Conservation (phyloP, 495 filamentous ascomycete species). For the Xeromyces bisporus region DNA sequence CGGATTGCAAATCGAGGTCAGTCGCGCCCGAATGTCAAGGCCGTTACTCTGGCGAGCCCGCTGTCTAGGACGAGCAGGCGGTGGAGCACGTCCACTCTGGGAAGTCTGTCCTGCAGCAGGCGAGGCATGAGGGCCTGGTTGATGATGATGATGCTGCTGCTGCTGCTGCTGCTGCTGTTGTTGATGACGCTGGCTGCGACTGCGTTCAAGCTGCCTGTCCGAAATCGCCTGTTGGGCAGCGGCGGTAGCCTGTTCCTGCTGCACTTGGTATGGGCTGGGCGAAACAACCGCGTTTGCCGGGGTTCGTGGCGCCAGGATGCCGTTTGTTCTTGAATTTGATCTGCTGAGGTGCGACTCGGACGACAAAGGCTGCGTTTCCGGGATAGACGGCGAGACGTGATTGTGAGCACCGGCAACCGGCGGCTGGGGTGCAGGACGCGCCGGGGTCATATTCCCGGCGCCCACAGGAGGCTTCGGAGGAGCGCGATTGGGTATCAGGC, state of each 20-base stretch:
- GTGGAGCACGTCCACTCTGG: constrained; percentile 38
- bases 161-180: constrained; percentile 17
- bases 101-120: constrained; percentile 26
- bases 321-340: constrained; percentile 27
- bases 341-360: constrained; percentile 25
- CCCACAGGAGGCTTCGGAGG: constrained; percentile 26
- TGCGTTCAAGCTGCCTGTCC: constrained; percentile 39
- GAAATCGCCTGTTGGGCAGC: constrained; percentile 53
- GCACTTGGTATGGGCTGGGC: constrained; percentile 57
- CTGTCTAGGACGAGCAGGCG: constrained; percentile 56
- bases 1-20: constrained; percentile 77
- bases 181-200: constrained; percentile 48
- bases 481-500: constrained; percentile 26
- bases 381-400: constrained; percentile 16
- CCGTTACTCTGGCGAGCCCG: constrained; percentile 54
- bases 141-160: constrained; percentile 8
- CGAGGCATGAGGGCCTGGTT: constrained; percentile 8
- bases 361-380: constrained; percentile 41
- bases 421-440: constrained; percentile 34
- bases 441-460: constrained; percentile 14
- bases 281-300: constrained; percentile 18
- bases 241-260: constrained; percentile 64
- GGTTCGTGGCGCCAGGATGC: constrained; percentile 15
- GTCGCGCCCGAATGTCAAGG: constrained; percentile 64
- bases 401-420: constrained; percentile 20